phyloP scores from a whole-genome alignment of 2,329 filamentous ascomycete species.

The Alternaria solani region DNA sequence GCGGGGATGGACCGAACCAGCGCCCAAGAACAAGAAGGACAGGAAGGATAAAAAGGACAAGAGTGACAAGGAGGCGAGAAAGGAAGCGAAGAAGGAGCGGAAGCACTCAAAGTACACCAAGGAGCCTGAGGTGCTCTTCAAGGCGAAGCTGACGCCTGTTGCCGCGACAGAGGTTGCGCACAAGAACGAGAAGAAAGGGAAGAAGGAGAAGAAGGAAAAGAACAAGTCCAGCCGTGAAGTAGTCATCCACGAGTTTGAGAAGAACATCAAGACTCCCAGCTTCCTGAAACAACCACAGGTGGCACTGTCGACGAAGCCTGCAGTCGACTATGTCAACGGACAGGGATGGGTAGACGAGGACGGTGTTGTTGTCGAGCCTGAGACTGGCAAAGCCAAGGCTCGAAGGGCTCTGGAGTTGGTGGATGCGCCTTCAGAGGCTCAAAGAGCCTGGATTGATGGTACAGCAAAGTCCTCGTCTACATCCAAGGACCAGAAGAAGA shows the following conservation, averaged over 20 bases:
- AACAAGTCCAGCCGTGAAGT: slow-evolving; percentile 64
- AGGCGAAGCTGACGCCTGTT: slow-evolving; percentile 71
- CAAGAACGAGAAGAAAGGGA: slow-evolving; percentile 56
- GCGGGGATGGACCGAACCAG: slow-evolving; percentile 84
- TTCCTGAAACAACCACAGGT: slow-evolving; percentile 72
- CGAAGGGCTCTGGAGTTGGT: slow-evolving; percentile 45
- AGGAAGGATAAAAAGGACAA: slow-evolving; percentile 59
- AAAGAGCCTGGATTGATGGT: slow-evolving; percentile 29
- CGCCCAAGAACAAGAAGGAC: slow-evolving; percentile 44
- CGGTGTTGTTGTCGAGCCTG: slow-evolving; percentile 75
- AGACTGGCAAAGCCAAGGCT: slow-evolving; percentile 48
- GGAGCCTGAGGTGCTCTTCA: slow-evolving; percentile 82
- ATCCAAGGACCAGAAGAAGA: slow-evolving; percentile 30
- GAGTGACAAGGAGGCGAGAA: slow-evolving; percentile 53
- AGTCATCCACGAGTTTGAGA: slow-evolving; percentile 88
- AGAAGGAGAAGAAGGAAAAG: slow-evolving; percentile 68
- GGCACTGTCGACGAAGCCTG: slow-evolving; percentile 56
- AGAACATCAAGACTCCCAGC: slow-evolving; percentile 80
- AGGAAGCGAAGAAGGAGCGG: slow-evolving; percentile 65
- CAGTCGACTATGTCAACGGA: slow-evolving; percentile 77
- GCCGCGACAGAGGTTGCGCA: slow-evolving; percentile 45
- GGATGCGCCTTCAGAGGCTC: slow-evolving; percentile 32
- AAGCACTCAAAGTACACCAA: slow-evolving; percentile 81
- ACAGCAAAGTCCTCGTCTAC: slow-evolving; percentile 28
- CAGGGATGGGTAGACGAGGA: slow-evolving; percentile 87